Percentiles rank a stretch among this genome's conserved stretches.
These are phyloP conservation scores for Stemphylium lycopersici DNA, from an alignment of 2,329 filamentous ascomycete genomes.

Conservation along the genomic window DNA sequence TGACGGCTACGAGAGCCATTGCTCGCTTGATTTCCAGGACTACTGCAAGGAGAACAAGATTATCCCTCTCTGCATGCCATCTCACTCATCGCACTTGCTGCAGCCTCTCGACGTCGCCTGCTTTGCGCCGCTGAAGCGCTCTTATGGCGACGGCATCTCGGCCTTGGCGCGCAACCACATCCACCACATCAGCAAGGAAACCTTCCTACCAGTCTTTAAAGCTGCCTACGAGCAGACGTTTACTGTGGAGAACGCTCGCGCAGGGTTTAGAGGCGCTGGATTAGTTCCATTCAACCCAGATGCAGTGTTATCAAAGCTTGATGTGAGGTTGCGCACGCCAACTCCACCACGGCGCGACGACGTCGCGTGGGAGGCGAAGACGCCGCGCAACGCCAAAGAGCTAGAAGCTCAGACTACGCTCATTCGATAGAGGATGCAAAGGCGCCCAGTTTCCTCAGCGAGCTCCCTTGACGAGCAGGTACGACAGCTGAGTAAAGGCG, in stretches of 20 bases:
- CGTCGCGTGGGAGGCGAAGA: conserved; percentile 12
- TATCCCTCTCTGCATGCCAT: conserved; percentile 19
- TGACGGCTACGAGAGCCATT: conserved; percentile 47
- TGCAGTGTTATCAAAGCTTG: conserved; percentile 42
- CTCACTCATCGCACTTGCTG: background rate
- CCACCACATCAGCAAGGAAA: too few relatives aligned
- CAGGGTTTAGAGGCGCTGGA: conserved; percentile 21
- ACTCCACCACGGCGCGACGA: conserved; percentile 5
- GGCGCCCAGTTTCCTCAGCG: conserved; percentile 6
- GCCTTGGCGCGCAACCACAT: too few relatives aligned
- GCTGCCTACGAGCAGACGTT: too few relatives aligned
- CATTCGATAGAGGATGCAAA: background rate
- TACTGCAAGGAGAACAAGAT: conserved; percentile 31
- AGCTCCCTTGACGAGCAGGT: background rate
- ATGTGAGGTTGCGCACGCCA: conserved; percentile 23
- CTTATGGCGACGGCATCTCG: conserved; percentile 8
- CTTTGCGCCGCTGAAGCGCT: background rate
- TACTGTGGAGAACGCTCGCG: too few relatives aligned
- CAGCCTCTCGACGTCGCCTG: background rate
- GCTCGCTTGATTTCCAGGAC: conserved; percentile 44
- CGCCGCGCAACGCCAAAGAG: conserved; percentile 17
- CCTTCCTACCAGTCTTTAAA: too few relatives aligned
- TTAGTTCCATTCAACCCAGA: conserved; percentile 42
- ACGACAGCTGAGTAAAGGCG: conserved; percentile 2
- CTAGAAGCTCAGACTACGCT: conserved; percentile 8